These are phyloP conservation scores for Patellifolia procumbens DNA, from an alignment of 179 eudicot species.

Conservation along the genomic window DNA sequence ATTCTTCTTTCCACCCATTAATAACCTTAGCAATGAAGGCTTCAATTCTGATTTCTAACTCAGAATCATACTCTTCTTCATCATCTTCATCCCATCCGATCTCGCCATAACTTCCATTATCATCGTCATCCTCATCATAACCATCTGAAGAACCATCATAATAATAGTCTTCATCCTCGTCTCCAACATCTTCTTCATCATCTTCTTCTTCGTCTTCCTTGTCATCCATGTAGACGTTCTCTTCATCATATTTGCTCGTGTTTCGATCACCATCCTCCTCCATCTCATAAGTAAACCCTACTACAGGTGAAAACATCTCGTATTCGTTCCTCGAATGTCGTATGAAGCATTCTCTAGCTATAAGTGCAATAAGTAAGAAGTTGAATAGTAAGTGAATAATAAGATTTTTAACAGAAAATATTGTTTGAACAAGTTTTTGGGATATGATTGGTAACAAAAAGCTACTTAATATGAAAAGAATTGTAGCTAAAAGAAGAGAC, in stretches of 20 bases:
- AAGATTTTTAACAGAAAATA: conserved; percentile 21
- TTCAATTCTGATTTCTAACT: conserved; percentile 36
- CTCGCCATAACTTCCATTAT: conserved; percentile 28
- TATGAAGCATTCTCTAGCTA: conserved; percentile 28
- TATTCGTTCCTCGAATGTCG: conserved; percentile 15
- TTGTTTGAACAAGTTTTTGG: neutral
- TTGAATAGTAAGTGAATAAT: conserved; percentile 31
- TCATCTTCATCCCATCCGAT: conserved; percentile 37
- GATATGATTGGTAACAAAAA: neutral
- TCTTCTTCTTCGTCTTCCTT: conserved; percentile 17
- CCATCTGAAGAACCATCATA: conserved; percentile 30
- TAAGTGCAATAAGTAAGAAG: conserved; percentile 23
- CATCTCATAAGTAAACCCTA: conserved; percentile 10
- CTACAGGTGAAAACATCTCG: neutral
- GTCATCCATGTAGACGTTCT: conserved; percentile 18
- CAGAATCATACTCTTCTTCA: conserved; percentile 33
- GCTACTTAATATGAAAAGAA: conserved; percentile 8
- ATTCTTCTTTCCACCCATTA: conserved; percentile 51
- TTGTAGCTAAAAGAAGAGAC: conserved; percentile 13
- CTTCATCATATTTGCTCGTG: conserved; percentile 22
- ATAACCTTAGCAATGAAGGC: conserved; percentile 48
- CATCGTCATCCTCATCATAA: conserved; percentile 37
- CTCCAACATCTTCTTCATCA: conserved; percentile 13
- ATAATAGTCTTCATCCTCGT: conserved; percentile 1
- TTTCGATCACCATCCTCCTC: conserved; percentile 21